Percentiles rank a stretch among this genome's conserved stretches.
phyloP scores from a whole-genome alignment of 1,139 yeast species.

The Geotrichum restrictum region DNA sequence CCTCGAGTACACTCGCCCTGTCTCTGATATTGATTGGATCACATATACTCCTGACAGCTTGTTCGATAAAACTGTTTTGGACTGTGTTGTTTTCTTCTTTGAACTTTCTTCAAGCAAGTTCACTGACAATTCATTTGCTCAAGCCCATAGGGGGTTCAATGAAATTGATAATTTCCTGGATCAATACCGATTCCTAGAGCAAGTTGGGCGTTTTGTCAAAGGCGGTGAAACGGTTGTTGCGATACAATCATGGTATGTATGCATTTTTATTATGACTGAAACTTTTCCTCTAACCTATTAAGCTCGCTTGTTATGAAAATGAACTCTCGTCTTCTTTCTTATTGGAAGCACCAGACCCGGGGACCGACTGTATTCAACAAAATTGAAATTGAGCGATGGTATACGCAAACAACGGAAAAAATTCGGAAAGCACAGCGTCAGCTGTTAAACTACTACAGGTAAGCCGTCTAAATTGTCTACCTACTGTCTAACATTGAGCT shows the following conservation, averaged over 20 bases:
- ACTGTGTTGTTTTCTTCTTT: constrained; percentile 70
- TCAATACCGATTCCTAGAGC: constrained; percentile 70
- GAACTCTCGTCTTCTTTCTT: constrained; percentile 63
- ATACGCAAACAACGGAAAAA: constrained; percentile 74
- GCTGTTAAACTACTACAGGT: constrained; percentile 67
- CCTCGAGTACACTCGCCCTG: constrained; percentile 60
- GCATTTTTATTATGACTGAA: constrained; percentile 29
- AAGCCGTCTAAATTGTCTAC: constrained; percentile 12
- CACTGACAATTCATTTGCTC: constrained; percentile 65
- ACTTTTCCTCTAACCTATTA: constrained; percentile 13
- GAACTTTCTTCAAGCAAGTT: constrained; percentile 70
- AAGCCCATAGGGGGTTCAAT: constrained; percentile 71
- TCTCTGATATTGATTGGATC: constrained; percentile 66
- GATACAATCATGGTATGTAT: constrained; percentile 43
- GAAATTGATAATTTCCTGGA: constrained; percentile 84
- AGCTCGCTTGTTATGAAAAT: constrained; percentile 63
- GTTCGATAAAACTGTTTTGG: constrained; percentile 68
- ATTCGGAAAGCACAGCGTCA: constrained; percentile 83
- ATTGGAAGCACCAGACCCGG: constrained; percentile 66
- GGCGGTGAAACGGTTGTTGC: constrained; percentile 87
- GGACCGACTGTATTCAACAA: constrained; percentile 55
- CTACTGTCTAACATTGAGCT: constrained; percentile 8
- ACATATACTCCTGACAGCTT: constrained; percentile 62
- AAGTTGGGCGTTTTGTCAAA: constrained; percentile 67
- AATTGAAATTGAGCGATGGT: constrained; percentile 72